Percentiles rank a stretch among this genome's conserved stretches.
Conservation (phyloP, 75 land plant species). For the Pinus tabuliformis region DNA sequence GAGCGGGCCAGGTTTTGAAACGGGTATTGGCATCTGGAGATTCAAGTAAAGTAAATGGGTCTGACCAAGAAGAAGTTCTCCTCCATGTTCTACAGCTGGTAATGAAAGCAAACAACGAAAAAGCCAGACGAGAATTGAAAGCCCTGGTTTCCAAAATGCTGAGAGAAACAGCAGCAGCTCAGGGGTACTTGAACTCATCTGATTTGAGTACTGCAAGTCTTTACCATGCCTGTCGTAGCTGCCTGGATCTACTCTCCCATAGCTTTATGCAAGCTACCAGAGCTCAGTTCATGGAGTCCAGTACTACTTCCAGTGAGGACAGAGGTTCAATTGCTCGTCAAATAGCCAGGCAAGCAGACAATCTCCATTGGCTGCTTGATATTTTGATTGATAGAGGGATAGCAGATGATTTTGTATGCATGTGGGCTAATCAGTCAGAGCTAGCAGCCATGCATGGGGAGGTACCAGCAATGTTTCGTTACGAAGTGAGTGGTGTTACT, state of each 20-base stretch:
- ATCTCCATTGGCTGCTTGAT: conserved; percentile 78
- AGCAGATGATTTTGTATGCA: conserved; percentile 54
- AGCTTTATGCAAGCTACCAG: conserved; percentile 46
- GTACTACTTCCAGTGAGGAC: conserved; percentile 14
- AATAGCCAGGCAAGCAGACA: conserved; percentile 69
- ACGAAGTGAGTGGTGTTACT: conserved; percentile 74
- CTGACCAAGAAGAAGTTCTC: conserved; percentile 37
- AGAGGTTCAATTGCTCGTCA: conserved; percentile 36
- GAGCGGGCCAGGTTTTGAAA: conserved; percentile 51
- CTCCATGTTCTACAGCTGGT: conserved; percentile 62
- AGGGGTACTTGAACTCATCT: conserved; percentile 17
- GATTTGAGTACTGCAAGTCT: conserved; percentile 49
- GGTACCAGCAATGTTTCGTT: conserved; percentile 53
- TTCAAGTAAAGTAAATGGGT: conserved; percentile 14
- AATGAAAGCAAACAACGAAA: conserved; percentile 67
- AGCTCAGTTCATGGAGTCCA: conserved; percentile 22
- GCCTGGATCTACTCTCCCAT: conserved; percentile 42
- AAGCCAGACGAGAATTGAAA: conserved; percentile 81
- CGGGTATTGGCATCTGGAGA: conserved; percentile 44
- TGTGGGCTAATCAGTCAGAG: conserved; percentile 69
- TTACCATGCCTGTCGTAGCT: conserved; percentile 55
- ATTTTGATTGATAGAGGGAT: conserved; percentile 56
- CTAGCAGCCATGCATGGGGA: conserved; percentile 57
- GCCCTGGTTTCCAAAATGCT: conserved; percentile 60
- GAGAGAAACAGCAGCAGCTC: conserved; percentile 34